Evolutionary conservation across 352 stramenopile species (phyloP).

Genomic region (Phytophthora colocasiae): DNA sequence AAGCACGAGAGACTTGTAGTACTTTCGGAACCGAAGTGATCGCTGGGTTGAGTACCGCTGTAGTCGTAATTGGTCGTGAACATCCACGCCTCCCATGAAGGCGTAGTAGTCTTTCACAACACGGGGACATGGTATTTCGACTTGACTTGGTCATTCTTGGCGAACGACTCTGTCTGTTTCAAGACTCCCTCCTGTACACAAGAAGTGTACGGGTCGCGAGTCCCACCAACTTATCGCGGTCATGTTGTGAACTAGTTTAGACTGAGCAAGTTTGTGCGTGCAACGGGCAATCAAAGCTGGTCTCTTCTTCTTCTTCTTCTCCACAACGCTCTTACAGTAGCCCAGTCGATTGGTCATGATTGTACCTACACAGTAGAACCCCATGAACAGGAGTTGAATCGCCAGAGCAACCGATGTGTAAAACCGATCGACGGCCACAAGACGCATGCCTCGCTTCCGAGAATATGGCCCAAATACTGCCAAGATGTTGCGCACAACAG

Average conservation of each 20-base stretch:
- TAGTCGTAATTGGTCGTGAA: too few relatives aligned
- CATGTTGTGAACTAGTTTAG: constrained; percentile 4
- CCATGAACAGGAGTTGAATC: too few relatives aligned
- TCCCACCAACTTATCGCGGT: constrained; percentile 7
- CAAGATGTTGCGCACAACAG: constrained; percentile 21
- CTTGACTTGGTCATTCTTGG: not conserved
- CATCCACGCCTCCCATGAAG: too few relatives aligned
- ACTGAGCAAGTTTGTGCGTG: constrained; percentile 1
- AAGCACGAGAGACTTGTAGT: too few relatives aligned
- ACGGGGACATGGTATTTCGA: not conserved
- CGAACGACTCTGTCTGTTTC: not conserved
- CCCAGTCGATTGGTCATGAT: not conserved
- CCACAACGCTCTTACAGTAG: not conserved
- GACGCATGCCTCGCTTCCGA: not conserved
- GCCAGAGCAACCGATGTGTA: not conserved
- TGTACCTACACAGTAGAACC: too few relatives aligned
- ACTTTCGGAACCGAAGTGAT: too few relatives aligned
- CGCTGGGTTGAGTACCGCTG: too few relatives aligned
- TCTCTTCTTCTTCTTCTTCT: too few relatives aligned
- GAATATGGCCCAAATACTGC: constrained; percentile 8
- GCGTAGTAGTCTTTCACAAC: too few relatives aligned
- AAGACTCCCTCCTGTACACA: constrained; percentile 6
- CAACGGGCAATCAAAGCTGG: not conserved
- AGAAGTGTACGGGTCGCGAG: constrained; percentile 7
- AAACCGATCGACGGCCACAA: constrained; percentile 5